Evolutionary conservation across 176 grass and related monocot species (phyloP), one percentile per base, ranked within the genome.

Genomic region (Typha latifolia): DNA sequence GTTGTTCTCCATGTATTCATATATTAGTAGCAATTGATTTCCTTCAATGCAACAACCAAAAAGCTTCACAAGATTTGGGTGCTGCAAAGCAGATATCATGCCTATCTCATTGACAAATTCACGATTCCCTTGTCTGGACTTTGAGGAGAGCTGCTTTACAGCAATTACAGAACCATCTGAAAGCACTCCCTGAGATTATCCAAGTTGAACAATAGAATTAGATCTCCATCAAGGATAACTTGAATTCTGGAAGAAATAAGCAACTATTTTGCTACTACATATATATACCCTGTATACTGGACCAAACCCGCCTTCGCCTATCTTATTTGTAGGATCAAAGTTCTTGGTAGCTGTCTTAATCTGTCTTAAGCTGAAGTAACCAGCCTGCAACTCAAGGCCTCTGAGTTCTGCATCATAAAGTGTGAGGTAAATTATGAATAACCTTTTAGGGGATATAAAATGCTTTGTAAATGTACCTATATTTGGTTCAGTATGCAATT

Each of bases 1-100:
- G 52, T 91, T 91, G 14, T 91, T 87, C 81, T 91, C 89, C 75
- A 84, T 74, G 76, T 82, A 91, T 26, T 80, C 87, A 69, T 91
- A 91, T 43, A 91, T 84, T 24, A 91, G 89, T 61, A 87, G 84
- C 70, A 81, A 76, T 73, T 82, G 84, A 62, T 34, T 66, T 76
- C 81, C 84, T 76, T 91, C 89, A 20, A 91, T 48, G 70, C 89
- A 91, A 73, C 78, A 91, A 4, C 89, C 89, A 49, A 82, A 73
- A 59, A 91, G 74, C 61, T 37, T 78, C 63, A 91, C 78, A 77
- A 91, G 89, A 81, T 91, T 87, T 64, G 78, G 74, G 50, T 91
- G 89, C 48, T 73, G 23, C 55, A 91, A 48, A 62, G 74, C 81
- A 14, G 89, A 91, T 3, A 91, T 69, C 18, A 85, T 43, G 74